Evolutionary conservation across 1,139 yeast species (phyloP).

Genomic region (Saccharomycopsis hybrid): DNA sequence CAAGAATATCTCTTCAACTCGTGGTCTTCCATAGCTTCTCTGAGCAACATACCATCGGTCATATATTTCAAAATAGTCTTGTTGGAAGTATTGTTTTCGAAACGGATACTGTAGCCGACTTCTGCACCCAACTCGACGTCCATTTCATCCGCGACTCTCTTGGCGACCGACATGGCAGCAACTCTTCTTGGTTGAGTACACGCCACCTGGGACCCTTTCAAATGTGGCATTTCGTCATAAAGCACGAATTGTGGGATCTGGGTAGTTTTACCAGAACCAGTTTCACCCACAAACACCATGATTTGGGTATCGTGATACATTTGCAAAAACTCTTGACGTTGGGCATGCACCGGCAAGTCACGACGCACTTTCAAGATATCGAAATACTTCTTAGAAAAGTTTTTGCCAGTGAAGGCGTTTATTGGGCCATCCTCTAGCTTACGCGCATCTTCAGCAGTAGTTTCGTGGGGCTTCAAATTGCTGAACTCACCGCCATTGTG

Average conservation of each 20-base stretch:
- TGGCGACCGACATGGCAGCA: slow-evolving; percentile 96
- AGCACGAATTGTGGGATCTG: slow-evolving; percentile 95
- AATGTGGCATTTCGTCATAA: slow-evolving; percentile 85
- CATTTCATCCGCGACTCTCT: slow-evolving; percentile 94
- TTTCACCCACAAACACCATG: slow-evolving; percentile 98
- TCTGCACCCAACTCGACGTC: slow-evolving; percentile 86
- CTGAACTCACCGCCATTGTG: slow-evolving; percentile 41
- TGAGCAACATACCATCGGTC: slow-evolving; percentile 97
- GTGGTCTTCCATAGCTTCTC: slow-evolving; percentile 98
- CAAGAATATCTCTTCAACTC: slow-evolving; percentile 75
- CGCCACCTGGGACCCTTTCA: slow-evolving; percentile 74
- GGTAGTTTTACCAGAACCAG: slow-evolving; percentile 97
- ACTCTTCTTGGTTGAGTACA: slow-evolving; percentile 98
- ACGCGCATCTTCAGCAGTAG: slow-evolving; percentile 69
- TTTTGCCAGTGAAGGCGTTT: slow-evolving; percentile 75
- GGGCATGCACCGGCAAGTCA: slow-evolving; percentile 90
- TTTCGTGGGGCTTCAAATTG: slow-evolving; percentile 51
- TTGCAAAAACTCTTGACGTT: slow-evolving; percentile 78
- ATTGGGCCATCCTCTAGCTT: slow-evolving; percentile 52
- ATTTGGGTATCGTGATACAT: slow-evolving; percentile 84
- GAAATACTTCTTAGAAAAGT: slow-evolving; percentile 58
- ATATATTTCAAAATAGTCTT: slow-evolving; percentile 85
- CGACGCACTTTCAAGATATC: slow-evolving; percentile 74
- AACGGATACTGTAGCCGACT: slow-evolving; percentile 90
- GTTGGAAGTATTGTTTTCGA: slow-evolving; percentile 78